These are phyloP conservation scores for Penicillium sclerotiorum DNA, from an alignment of 2,329 filamentous ascomycete genomes.

Conservation along the genomic window DNA sequence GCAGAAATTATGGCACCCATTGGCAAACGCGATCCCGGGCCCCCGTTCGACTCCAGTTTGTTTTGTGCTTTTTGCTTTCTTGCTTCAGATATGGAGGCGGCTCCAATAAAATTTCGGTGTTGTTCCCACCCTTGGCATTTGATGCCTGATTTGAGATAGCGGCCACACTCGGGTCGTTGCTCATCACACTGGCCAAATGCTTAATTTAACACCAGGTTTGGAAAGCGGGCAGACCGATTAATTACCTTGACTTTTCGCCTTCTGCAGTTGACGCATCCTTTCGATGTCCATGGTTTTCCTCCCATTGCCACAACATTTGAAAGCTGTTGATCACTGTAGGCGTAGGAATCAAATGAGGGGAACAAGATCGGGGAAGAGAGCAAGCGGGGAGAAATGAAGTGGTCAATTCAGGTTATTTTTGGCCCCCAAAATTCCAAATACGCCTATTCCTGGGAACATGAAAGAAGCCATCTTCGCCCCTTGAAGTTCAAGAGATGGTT, in stretches of 20 bases:
- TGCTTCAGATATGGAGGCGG: not conserved
- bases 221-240: too few relatives aligned
- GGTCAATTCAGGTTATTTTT: too few relatives aligned
- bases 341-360: too few relatives aligned
- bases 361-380: too few relatives aligned
- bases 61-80: not conserved
- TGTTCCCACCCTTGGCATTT: not conserved
- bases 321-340: too few relatives aligned
- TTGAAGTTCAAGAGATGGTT: too few relatives aligned
- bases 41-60: too few relatives aligned
- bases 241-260: not conserved
- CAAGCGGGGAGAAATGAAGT: too few relatives aligned
- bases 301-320: too few relatives aligned
- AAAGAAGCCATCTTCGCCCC: too few relatives aligned
- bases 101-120: not conserved
- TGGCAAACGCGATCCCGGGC: not conserved
- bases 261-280: not conserved
- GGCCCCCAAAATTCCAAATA: too few relatives aligned
- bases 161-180: not conserved
- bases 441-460: too few relatives aligned
- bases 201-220: not conserved
- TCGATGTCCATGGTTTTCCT: not conserved
- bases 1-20: not conserved
- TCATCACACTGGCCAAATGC: not conserved
- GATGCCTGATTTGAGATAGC: not conserved